These are phyloP conservation scores for Erodium texanum DNA, from an alignment of 441 rosid species.

Conservation along the genomic window DNA sequence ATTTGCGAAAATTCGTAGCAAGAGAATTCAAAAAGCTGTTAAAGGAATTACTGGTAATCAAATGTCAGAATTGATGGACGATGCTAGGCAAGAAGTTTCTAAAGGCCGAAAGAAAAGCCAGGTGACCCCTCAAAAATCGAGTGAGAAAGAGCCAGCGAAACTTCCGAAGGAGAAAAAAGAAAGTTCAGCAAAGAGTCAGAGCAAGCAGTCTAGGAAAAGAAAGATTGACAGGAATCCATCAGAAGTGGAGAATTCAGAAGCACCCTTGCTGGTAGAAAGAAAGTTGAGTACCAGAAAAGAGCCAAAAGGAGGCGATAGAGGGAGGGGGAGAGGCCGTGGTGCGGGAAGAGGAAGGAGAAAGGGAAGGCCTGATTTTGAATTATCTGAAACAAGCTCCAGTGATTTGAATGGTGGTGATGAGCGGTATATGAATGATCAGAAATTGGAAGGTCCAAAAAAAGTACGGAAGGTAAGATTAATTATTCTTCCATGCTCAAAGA, in stretches of 20 bases:
- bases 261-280: conserved; percentile 10
- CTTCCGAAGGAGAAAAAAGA: conserved; percentile 26
- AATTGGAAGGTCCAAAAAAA: conserved; percentile 27
- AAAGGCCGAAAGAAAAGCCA: conserved; percentile 34
- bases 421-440: conserved; percentile 22
- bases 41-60: conserved; percentile 69
- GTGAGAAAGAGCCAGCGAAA: conserved; percentile 26
- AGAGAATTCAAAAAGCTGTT: conserved; percentile 80
- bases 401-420: conserved; percentile 28
- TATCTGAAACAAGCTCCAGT: conserved; percentile 39
- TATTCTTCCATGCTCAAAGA: not conserved
- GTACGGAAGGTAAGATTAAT: conserved; percentile 54
- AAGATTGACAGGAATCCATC: conserved; percentile 21
- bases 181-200: conserved; percentile 28
- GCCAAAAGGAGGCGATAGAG: conserved; percentile 28
- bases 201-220: conserved; percentile 30
- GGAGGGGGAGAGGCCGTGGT: conserved; percentile 32
- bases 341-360: conserved; percentile 36
- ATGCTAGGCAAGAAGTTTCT: conserved; percentile 32
- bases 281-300: conserved; percentile 18
- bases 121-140: conserved; percentile 23
- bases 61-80: conserved; percentile 35
- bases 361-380: conserved; percentile 26
- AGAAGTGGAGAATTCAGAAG: conserved; percentile 21
- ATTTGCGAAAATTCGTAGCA: conserved; percentile 91